phyloP scores from a whole-genome alignment of 306 rosid genomes.

The Quercus bicolor region DNA sequence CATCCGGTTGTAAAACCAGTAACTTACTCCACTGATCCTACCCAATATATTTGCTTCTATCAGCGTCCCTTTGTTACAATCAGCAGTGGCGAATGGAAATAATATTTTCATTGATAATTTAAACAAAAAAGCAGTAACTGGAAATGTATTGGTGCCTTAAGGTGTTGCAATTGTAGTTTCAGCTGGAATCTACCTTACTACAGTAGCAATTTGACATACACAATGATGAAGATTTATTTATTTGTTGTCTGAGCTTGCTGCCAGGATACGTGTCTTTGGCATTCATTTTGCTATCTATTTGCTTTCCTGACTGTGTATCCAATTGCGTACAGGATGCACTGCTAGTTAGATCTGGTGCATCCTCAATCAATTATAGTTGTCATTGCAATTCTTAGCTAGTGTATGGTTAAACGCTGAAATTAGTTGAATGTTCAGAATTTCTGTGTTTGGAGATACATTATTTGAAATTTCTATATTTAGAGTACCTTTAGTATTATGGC shows the following conservation, averaged over 20 bases:
- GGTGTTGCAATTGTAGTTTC: neutral
- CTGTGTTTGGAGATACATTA: neutral
- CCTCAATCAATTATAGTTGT: neutral
- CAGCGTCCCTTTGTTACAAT: neutral
- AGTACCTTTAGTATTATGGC: too few species aligned
- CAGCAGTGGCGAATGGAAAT: neutral
- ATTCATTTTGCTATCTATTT: neutral
- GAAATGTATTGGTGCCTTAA: neutral
- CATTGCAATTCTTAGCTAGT: neutral
- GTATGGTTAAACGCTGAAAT: too few species aligned
- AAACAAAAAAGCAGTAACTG: neutral
- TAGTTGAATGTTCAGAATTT: too few species aligned
- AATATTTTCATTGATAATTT: neutral
- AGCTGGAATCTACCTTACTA: neutral
- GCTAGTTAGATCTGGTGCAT: neutral
- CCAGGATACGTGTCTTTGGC: neutral
- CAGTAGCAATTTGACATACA: neutral
- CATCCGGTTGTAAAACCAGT: too few species aligned
- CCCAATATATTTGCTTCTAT: too few species aligned
- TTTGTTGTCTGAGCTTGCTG: neutral
- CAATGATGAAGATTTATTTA: neutral
- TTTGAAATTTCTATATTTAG: neutral
- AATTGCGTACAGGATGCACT: neutral
- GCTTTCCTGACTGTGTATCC: neutral
- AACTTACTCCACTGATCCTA: too few species aligned